Evolutionary conservation across 371 early-diverging fungal genomes (phyloP), one percentile per base, ranked within the genome.

Genomic region (Chytridium lagenaria): DNA sequence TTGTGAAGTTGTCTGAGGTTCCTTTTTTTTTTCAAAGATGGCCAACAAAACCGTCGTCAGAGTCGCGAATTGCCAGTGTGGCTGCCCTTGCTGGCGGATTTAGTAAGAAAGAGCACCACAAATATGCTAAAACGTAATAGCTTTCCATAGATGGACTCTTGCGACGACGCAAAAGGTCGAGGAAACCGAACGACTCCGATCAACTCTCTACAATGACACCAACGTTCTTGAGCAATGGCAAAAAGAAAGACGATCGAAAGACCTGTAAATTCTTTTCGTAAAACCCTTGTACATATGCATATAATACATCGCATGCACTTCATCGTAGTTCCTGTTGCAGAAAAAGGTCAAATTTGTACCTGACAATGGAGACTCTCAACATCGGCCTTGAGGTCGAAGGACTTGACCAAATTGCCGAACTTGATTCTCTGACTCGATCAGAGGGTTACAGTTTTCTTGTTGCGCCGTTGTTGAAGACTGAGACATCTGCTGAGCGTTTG

Each of bases 341-440:
- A 44, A 44, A 44, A 44, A 44, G 19, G 19, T 19, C 44, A 44
- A 44, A 44, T 44, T 44, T 44, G 7, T 44, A 12, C 44, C 19
- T 19, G 12, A 44, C 7, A 12, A 44, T 44, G 44, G 44, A 44
- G 7, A 19, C 44, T 44, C 19, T 44, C 16, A 55, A 26, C 10
- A 55, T 26, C 26, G 57, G 57, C 22, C 30, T 55, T 10, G 57
- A 61, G 37, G n/a, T 61, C 3, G 61, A 61, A 34, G 61, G 61
- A 23, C 30, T 37, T 2, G 5, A 30, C 10, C n/a, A 55, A 10
- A 30, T 55, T 10, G 57, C 16, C 16, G 7, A 19, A 23, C 26
- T 55, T 10, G 57, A 55, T 30, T 5, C 61, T 12, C 34, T 61
- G 61, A 7, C 61, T 15, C 31, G 36, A 61, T 3, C 61, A 31